phyloP scores from a whole-genome alignment of 2,329 filamentous ascomycete species.

The Aureobasidium sp. region DNA sequence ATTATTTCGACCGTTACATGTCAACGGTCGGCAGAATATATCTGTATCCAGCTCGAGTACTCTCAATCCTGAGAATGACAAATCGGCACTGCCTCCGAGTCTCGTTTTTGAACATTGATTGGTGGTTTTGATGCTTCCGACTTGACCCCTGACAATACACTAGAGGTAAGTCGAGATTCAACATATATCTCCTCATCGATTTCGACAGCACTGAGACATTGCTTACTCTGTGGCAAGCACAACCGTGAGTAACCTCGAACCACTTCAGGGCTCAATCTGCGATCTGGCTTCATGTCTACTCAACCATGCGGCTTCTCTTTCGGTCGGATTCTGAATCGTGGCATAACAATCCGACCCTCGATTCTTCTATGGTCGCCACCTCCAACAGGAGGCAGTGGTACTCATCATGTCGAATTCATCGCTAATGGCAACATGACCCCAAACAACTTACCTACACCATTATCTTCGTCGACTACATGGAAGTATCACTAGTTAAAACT shows the following conservation, averaged over 20 bases:
- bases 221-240: neutral
- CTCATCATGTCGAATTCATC: no score
- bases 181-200: no score
- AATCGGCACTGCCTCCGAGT: neutral
- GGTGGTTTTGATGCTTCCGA: neutral
- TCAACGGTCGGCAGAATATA: neutral
- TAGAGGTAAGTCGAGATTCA: no score
- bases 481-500: no score
- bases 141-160: no score
- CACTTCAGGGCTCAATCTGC: neutral
- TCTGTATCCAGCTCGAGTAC: neutral
- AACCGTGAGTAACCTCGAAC: neutral
- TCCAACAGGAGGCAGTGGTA: no score
- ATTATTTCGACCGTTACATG: neutral
- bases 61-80: neutral
- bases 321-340: neutral
- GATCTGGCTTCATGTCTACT: neutral
- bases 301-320: no score
- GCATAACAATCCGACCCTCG: neutral
- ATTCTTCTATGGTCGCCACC: no score
- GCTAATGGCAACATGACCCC: no score
- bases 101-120: neutral
- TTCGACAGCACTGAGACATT: neutral
- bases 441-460: no score
- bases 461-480: no score